A percentile compares a stretch with the other conserved stretches of the same genome.
phyloP scores from a whole-genome alignment of 148 eudicot genomes.

The Rheum nobile region DNA sequence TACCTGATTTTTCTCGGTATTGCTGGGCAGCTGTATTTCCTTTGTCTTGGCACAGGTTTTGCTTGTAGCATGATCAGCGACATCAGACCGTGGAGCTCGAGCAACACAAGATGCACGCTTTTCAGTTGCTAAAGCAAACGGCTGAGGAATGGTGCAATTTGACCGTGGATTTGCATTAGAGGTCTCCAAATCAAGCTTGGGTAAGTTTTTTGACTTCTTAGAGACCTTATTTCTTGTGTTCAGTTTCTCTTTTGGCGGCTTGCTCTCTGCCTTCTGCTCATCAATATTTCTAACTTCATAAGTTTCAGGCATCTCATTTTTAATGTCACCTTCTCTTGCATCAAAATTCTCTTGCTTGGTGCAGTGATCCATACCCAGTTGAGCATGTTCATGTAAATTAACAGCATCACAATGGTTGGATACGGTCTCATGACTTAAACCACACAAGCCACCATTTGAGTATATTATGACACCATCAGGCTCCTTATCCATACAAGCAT shows the following conservation, averaged over 20 bases:
- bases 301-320: constrained; percentile 23
- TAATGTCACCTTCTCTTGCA: constrained; percentile 43
- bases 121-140: constrained; percentile 89
- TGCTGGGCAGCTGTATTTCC: constrained; percentile 13
- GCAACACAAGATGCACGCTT: constrained; percentile 49
- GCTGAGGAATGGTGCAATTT: constrained; percentile 75
- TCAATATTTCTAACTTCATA: constrained; percentile 20
- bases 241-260: constrained; percentile 15
- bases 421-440: constrained; percentile 17
- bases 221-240: constrained; percentile 24
- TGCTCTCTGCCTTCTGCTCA: constrained; percentile 14
- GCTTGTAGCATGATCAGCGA: constrained; percentile 20
- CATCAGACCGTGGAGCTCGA: constrained; percentile 43
- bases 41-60: constrained; percentile 23
- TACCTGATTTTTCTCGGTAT: constrained; percentile 42
- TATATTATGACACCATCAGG: constrained; percentile 37
- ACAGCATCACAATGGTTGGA: constrained; percentile 18
- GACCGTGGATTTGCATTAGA: constrained; percentile 28
- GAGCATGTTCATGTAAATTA: constrained; percentile 20
- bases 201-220: constrained; percentile 23
- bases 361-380: constrained; percentile 15
- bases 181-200: constrained; percentile 32
- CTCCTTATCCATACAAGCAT: constrained; percentile 49
- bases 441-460: constrained; percentile 24
- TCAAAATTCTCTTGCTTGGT: constrained; percentile 29